phyloP scores from a whole-genome alignment of 176 grass and related monocot species.

The Aegilops speltoides region DNA sequence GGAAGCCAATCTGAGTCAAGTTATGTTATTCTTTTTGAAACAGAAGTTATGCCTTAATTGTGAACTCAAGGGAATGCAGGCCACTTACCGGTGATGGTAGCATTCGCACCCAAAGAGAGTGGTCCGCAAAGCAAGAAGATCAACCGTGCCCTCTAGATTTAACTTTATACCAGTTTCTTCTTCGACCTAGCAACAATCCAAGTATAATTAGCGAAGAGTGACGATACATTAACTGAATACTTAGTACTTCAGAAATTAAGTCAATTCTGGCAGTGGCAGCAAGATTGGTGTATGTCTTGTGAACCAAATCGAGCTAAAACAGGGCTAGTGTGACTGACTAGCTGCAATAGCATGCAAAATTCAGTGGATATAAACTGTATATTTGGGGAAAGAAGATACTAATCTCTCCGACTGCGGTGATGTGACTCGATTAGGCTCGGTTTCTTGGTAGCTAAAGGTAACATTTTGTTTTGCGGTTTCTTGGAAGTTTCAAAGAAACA shows the following conservation, averaged over 20 bases:
- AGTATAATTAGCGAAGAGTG: neutral
- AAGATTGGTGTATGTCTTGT: neutral
- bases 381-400: neutral
- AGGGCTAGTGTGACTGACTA: neutral
- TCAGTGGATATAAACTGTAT: slow-evolving; percentile 3
- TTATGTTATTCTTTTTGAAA: neutral
- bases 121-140: slow-evolving; percentile 73
- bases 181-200: slow-evolving; percentile 62
- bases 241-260: no score
- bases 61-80: neutral
- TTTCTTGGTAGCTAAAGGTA: no score
- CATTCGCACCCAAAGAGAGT: slow-evolving; percentile 66
- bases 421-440: no score
- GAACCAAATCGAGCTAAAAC: neutral
- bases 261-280: no score
- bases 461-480: no score
- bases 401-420: slow-evolving; percentile 87
- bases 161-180: slow-evolving; percentile 89
- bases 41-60: neutral
- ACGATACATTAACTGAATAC: neutral
- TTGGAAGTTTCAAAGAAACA: no score
- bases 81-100: slow-evolving; percentile 73
- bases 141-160: slow-evolving; percentile 72
- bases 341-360: neutral
- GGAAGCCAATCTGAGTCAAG: no score